A percentile compares a stretch with the other conserved stretches of the same genome.
phyloP scores from a whole-genome alignment of 2,329 filamentous ascomycete species.

The Penicillium polonicum region DNA sequence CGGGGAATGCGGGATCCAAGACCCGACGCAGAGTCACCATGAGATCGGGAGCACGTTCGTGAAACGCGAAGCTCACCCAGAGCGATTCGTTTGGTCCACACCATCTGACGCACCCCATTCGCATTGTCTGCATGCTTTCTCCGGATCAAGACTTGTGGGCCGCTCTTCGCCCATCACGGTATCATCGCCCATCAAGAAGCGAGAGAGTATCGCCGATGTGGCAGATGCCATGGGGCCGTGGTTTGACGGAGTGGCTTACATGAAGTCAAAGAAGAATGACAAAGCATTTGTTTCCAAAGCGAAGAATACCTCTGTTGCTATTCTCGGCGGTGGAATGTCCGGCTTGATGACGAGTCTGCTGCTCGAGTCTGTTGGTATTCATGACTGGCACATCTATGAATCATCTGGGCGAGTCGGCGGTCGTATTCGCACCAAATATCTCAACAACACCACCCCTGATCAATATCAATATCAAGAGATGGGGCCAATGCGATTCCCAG shows the following conservation, averaged over 20 bases:
- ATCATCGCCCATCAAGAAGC: slow-evolving; percentile 15
- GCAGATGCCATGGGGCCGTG: slow-evolving; percentile 41
- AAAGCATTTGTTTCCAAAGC: slow-evolving; percentile 29
- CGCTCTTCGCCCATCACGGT: slow-evolving; percentile 26
- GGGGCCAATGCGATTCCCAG: slow-evolving; percentile 49
- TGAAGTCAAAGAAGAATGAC: slow-evolving; percentile 32
- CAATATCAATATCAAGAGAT: slow-evolving; percentile 44
- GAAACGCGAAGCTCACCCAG: slow-evolving; percentile 40
- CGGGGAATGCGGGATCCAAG: slow-evolving; percentile 44
- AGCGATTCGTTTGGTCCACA: slow-evolving; percentile 45
- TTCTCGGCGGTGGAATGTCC: slow-evolving; percentile 42
- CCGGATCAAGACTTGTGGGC: slow-evolving; percentile 22
- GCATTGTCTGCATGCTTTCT: slow-evolving; percentile 39
- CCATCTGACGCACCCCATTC: slow-evolving; percentile 30
- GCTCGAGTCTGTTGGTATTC: slow-evolving; percentile 46
- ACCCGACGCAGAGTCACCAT: slow-evolving; percentile 43
- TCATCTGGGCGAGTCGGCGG: slow-evolving; percentile 45
- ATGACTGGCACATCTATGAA: slow-evolving; percentile 49
- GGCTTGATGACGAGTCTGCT: slow-evolving; percentile 42
- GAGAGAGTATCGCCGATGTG: slow-evolving; percentile 33
- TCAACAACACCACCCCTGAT: slow-evolving; percentile 40
- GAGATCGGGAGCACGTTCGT: slow-evolving; percentile 45
- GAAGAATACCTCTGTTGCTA: slow-evolving; percentile 35
- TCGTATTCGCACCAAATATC: slow-evolving; percentile 45
- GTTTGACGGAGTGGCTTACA: slow-evolving; percentile 43